phyloP scores from a whole-genome alignment of 768 basidiomycete species.

The Russula virescens region DNA sequence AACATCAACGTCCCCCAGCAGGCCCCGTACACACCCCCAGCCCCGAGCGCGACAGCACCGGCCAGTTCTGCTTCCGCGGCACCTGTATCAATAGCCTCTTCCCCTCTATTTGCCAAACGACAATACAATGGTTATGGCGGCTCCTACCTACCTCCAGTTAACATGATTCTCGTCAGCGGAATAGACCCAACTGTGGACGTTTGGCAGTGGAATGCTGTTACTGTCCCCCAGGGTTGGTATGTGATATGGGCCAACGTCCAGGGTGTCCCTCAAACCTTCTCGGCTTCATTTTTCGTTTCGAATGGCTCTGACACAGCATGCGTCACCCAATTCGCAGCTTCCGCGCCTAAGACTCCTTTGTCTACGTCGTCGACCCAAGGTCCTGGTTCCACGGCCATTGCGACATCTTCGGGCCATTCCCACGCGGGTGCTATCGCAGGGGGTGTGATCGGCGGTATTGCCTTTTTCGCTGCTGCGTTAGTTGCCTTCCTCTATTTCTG shows the following conservation, averaged over 20 bases:
- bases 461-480: conserved; percentile 34
- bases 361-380: conserved; percentile 23
- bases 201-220: conserved; percentile 44
- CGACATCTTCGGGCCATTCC: conserved; percentile 7
- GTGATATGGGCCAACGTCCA: conserved; percentile 27
- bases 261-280: conserved; percentile 20
- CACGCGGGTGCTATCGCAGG: conserved; percentile 47
- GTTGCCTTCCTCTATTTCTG: conserved; percentile 24
- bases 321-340: conserved; percentile 24
- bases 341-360: conserved; percentile 19
- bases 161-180: conserved; percentile 28
- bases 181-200: conserved; percentile 28
- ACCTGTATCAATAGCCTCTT: too few relatives aligned
- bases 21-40: conserved; percentile 4
- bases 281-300: conserved; percentile 33
- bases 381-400: conserved; percentile 5
- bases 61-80: background rate
- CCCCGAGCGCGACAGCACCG: too few relatives aligned
- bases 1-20: conserved; percentile 35
- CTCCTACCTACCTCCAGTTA: conserved; percentile 22
- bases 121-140: conserved; percentile 12
- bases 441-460: conserved; percentile 44
- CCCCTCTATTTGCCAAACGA: conserved; percentile 8
- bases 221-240: conserved; percentile 48
- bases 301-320: conserved; percentile 37